Percentiles rank a stretch among this genome's conserved stretches.
phyloP scores from a whole-genome alignment of 1,284 basidiomycete species.

The Ceratobasidium sp. region DNA sequence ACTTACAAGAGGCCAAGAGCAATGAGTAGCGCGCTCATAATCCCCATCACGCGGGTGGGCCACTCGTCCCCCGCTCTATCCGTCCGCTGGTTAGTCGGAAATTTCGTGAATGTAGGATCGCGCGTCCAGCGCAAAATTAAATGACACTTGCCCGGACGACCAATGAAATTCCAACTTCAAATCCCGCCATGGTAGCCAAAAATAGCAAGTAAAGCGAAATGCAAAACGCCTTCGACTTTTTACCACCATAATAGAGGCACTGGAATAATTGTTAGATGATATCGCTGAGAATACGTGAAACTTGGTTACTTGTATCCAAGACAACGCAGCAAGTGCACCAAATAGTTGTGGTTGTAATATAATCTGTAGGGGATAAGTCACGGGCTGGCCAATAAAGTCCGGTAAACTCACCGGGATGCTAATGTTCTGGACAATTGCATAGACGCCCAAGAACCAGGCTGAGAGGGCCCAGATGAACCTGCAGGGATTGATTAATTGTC shows the following conservation, averaged over 20 bases:
- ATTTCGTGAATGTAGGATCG: constrained; percentile 36
- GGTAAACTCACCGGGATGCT: constrained; percentile 64
- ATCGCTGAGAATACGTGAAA: neutral
- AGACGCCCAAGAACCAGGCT: constrained; percentile 69
- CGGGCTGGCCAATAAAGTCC: neutral
- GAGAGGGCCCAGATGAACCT: constrained; percentile 72
- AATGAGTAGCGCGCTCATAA: constrained; percentile 66
- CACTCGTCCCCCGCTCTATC: constrained; percentile 56
- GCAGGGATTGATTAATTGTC: neutral
- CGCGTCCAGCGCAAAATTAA: constrained; percentile 9
- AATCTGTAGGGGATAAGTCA: constrained; percentile 48
- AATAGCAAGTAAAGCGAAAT: constrained; percentile 49
- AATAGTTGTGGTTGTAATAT: constrained; percentile 79
- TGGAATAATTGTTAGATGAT: constrained; percentile 48
- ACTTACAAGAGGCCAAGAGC: constrained; percentile 64
- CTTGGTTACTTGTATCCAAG: constrained; percentile 67
- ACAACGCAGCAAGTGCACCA: constrained; percentile 63
- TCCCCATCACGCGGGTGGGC: constrained; percentile 67
- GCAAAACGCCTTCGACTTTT: constrained; percentile 51
- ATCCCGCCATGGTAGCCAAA: constrained; percentile 57
- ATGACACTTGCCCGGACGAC: constrained; percentile 57
- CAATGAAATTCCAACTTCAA: constrained; percentile 67
- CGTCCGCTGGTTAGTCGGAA: constrained; percentile 48
- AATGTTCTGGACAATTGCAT: constrained; percentile 68
- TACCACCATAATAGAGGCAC: constrained; percentile 66